Evolutionary conservation across 2,329 filamentous ascomycete genomes (phyloP).

Genomic region (Penicillium sp.): DNA sequence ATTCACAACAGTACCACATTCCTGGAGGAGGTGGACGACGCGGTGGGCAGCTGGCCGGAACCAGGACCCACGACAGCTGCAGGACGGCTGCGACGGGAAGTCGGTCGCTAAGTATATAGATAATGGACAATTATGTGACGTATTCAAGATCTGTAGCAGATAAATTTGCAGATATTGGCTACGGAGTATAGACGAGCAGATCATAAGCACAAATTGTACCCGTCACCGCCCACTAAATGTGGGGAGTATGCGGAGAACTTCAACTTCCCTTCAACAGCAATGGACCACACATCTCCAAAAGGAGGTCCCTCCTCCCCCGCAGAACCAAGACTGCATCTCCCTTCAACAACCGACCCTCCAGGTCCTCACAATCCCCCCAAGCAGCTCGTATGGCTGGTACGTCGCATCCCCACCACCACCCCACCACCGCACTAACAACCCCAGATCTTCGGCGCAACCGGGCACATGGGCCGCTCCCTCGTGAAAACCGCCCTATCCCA

Average conservation of each 20-base stretch:
- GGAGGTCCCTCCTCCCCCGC: constrained; percentile 27
- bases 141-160: not conserved
- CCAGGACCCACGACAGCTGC: constrained; percentile 60
- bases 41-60: constrained; percentile 84
- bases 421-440: constrained; percentile 2
- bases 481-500: constrained; percentile 79
- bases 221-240: constrained; percentile 2
- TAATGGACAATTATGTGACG: not conserved
- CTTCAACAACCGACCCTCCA: constrained; percentile 84
- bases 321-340: constrained; percentile 62
- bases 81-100: constrained; percentile 63
- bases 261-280: not conserved
- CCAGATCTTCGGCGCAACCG: constrained; percentile 92
- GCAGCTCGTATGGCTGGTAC: constrained; percentile 85
- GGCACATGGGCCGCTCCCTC: constrained; percentile 90
- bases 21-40: constrained; percentile 87
- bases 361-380: constrained; percentile 68
- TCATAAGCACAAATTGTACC: not conserved
- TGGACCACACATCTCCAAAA: constrained; percentile 25
- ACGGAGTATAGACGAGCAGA: not conserved
- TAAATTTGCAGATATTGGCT: not conserved
- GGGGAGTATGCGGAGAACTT: constrained; percentile 28
- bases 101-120: constrained; percentile 50
- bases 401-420: constrained; percentile 33
- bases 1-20: constrained; percentile 88